These are phyloP conservation scores for Xylaria sp. DNA, from an alignment of 2,329 filamentous ascomycete species.

Conservation along the genomic window DNA sequence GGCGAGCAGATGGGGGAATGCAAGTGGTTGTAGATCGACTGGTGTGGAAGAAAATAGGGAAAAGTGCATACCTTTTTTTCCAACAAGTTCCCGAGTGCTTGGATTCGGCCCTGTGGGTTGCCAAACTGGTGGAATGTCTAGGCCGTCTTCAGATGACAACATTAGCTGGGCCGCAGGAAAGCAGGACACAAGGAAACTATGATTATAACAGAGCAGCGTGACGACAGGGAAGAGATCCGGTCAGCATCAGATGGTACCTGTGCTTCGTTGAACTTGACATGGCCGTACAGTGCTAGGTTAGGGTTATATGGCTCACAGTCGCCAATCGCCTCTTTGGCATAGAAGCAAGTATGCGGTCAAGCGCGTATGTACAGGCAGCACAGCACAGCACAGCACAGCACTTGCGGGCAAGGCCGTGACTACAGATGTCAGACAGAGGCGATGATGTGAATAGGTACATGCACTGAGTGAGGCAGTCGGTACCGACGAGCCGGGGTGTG, in stretches of 20 bases:
- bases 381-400: too few relatives aligned
- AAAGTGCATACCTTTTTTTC: conserved; percentile 48
- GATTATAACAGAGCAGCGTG: conserved; percentile 27
- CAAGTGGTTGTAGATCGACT: conserved; percentile 36
- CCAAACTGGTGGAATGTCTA: conserved; percentile 45
- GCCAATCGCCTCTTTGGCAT: conserved; percentile 18
- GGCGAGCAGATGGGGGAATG: conserved; percentile 46
- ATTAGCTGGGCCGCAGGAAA: conserved; percentile 32
- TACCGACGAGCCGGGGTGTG: conserved; percentile 42
- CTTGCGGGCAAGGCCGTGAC: conserved; percentile 33
- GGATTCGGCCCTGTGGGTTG: conserved; percentile 46
- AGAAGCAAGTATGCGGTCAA: conserved; percentile 12
- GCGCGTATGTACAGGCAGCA: conserved; percentile 22
- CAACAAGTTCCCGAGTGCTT: conserved; percentile 48
- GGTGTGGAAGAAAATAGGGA: conserved; percentile 37
- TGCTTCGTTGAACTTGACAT: conserved; percentile 18
- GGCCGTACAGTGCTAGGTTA: conserved; percentile 7
- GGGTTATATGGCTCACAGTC: conserved; percentile 13
- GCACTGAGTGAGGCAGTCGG: conserved; percentile 32
- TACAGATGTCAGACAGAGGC: conserved; percentile 37
- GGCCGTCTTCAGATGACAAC: conserved; percentile 37
- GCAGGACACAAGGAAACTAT: conserved; percentile 16
- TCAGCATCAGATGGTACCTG: conserved; percentile 22
- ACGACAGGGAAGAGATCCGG: conserved; percentile 29
- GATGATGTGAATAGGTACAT: conserved; percentile 37